These are phyloP conservation scores for Bathelium albidoporum DNA, from an alignment of 495 filamentous ascomycete genomes.

Conservation along the genomic window DNA sequence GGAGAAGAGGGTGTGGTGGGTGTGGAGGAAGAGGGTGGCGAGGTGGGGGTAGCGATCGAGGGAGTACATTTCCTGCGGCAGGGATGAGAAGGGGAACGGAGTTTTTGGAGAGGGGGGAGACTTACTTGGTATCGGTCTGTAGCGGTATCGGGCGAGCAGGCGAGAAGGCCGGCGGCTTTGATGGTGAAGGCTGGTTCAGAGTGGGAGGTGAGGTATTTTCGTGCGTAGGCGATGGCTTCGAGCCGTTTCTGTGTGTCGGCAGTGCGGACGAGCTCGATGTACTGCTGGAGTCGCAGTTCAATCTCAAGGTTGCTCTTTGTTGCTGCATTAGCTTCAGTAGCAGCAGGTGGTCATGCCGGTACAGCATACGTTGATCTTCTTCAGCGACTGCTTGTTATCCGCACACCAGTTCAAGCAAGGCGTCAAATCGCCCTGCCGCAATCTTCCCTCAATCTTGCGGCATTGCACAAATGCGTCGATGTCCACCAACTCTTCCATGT, in stretches of 20 bases:
- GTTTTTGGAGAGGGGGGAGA: not conserved
- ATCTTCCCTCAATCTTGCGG: conserved; percentile 58
- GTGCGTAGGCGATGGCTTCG: conserved; percentile 73
- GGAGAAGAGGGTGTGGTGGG: conserved; percentile 78
- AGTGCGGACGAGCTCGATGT: conserved; percentile 75
- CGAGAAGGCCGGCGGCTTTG: conserved; percentile 70
- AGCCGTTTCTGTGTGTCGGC: conserved; percentile 47
- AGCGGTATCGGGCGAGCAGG: conserved; percentile 51
- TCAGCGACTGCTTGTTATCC: conserved; percentile 80
- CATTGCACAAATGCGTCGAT: conserved; percentile 79
- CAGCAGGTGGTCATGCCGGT: not conserved
- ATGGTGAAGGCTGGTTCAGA: conserved; percentile 51
- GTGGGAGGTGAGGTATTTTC: conserved; percentile 63
- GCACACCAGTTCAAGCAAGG: conserved; percentile 82
- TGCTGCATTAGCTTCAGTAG: not conserved
- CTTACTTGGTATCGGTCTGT: conserved; percentile 56
- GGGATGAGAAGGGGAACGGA: conserved; percentile 4
- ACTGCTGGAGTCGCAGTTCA: conserved; percentile 89
- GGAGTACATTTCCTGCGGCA: conserved; percentile 57
- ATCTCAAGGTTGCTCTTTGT: conserved; percentile 77
- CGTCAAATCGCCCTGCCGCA: conserved; percentile 58
- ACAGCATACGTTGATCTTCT: conserved; percentile 63
- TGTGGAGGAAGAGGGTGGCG: conserved; percentile 71
- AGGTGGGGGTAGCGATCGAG: conserved; percentile 61
- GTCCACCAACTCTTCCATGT: conserved; percentile 73